Base-by-base conservation (phyloP, 768 basidiomycete genomes). In the Butyriboletus loyo region DNA sequence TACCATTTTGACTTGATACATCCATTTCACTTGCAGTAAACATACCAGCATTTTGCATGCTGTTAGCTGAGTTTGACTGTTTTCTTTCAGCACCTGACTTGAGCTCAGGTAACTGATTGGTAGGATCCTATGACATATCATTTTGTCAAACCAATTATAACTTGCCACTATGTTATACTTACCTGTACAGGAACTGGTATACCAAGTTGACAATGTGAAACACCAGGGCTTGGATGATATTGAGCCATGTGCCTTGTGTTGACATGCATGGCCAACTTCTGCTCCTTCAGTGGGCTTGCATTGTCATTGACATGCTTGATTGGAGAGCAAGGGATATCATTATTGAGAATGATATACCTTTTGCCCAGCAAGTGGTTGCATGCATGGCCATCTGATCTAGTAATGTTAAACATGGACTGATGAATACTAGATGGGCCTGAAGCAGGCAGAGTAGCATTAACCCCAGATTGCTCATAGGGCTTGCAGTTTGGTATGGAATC, bases 231-330 rank as follows among this genome's bases (percentile, higher is more conserved):
- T 14, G 36, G 5, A 19, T 56, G 19, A 30, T 56, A 7, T 10
- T 13, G 0, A 19, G 31, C 54, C 13, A 59, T 5, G 14, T 68
- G 48, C 24, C 66, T 56, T 36, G 56, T 59, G 4, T 67, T 67
- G 32, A 64, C 19, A 36, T 56, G 32, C 37, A 66, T 22, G 5
- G 56, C 56, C 6, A 50, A 4, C n/a, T 32, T 58, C 5, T 55
- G 56, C 14, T 13, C 57, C 17, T 58, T 55, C 2, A 38, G 7
- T 24, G 17, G 4, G 2, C n/a, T 48, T 34, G 14, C 4, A 48
- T 22, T 2, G 1, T 8, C 2, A 14, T 50, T 13, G 32, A 15
- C 5, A 35, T 19, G 9, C 3, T 38, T 28, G 8, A 10, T 4
- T 5, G 10, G 4, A 19, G 39, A 15, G 10, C 47, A 17, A 8